Percentiles rank a stretch among this genome's conserved stretches.
These are phyloP conservation scores for Rosa persica DNA, from an alignment of 306 rosid genomes.

Conservation along the genomic window DNA sequence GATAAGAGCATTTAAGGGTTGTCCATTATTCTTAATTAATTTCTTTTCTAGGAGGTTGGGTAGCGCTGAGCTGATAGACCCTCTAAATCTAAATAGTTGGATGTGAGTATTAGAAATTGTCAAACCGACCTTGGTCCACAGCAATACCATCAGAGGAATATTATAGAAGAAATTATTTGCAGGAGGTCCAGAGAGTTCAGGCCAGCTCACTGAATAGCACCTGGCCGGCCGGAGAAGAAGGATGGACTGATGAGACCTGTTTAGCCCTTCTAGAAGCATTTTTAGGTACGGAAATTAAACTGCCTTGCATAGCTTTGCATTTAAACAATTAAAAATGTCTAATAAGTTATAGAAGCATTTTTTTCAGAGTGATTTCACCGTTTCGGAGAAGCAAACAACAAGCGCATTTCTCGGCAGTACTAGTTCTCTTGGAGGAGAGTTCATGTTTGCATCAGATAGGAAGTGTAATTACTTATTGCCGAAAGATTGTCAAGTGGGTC, in stretches of 20 bases:
- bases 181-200: constrained; percentile 12
- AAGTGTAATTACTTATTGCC: neutral
- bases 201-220: constrained; percentile 36
- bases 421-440: neutral
- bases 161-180: constrained; percentile 5
- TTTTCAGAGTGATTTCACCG: neutral
- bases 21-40: neutral
- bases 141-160: constrained; percentile 15
- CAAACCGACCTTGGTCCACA: constrained; percentile 59
- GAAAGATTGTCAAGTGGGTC: neutral
- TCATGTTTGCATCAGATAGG: neutral
- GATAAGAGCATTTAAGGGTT: neutral
- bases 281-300: neutral
- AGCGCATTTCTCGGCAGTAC: neutral
- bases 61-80: neutral
- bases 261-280: neutral
- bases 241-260: constrained; percentile 28
- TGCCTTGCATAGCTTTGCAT: neutral
- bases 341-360: neutral
- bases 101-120: constrained; percentile 22
- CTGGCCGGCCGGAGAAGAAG: neutral
- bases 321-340: neutral
- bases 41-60: constrained; percentile 7
- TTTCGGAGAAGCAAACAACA: neutral
- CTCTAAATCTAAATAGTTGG: neutral